Percentiles rank a stretch among this genome's conserved stretches.
phyloP scores from a whole-genome alignment of 768 basidiomycete species.

The Leccinum uliginosum region DNA sequence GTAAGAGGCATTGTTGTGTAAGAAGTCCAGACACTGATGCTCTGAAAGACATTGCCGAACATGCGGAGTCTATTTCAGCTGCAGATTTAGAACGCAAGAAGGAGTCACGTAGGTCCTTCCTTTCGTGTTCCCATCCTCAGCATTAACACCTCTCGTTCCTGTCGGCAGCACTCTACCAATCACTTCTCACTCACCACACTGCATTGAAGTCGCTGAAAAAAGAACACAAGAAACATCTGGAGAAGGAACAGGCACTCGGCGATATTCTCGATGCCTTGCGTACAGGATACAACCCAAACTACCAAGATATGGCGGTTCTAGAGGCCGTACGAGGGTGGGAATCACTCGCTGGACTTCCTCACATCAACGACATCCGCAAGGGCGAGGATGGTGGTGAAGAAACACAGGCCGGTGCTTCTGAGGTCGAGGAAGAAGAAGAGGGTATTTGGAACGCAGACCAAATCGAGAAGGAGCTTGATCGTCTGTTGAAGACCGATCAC shows the following conservation, averaged over 20 bases:
- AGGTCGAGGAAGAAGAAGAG: constrained; percentile 45
- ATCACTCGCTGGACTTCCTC: constrained; percentile 62
- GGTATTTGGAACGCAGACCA: constrained; percentile 57
- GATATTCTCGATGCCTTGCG: constrained; percentile 80
- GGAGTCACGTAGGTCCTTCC: constrained; percentile 64
- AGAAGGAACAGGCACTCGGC: constrained; percentile 72
- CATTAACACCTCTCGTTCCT: not conserved
- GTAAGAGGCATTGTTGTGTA: constrained; percentile 34
- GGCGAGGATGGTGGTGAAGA: constrained; percentile 37
- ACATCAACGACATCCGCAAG: constrained; percentile 65
- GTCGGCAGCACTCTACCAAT: constrained; percentile 69
- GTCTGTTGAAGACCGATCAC: constrained; percentile 61
- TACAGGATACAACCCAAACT: constrained; percentile 93
- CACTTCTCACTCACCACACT: constrained; percentile 65
- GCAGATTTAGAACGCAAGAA: constrained; percentile 82
- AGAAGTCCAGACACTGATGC: not conserved
- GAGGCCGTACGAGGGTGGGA: constrained; percentile 96
- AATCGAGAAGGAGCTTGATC: constrained; percentile 54
- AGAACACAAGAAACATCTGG: constrained; percentile 66
- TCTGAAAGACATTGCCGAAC: constrained; percentile 67
- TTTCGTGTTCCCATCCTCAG: constrained; percentile 1
- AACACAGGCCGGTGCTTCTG: constrained; percentile 14
- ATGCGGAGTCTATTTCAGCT: constrained; percentile 72
- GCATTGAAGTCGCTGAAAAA: constrained; percentile 75
- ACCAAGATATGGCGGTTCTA: constrained; percentile 98